Evolutionary conservation across 129 eudicot species (phyloP).

Genomic region (Artemisia argyi): DNA sequence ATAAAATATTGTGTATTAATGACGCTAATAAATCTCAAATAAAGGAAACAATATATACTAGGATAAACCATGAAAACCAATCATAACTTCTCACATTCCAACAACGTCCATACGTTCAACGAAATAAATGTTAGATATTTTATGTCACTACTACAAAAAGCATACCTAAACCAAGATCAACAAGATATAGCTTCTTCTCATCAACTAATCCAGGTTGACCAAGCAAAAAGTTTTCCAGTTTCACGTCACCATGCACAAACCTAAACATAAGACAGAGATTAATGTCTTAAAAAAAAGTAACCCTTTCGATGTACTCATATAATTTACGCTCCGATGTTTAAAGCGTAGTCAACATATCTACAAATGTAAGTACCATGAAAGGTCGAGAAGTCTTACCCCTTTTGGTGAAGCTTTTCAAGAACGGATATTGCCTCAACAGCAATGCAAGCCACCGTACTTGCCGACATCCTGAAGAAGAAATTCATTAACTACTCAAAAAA

Average conservation of each 20-base stretch:
- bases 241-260: conserved; percentile 99
- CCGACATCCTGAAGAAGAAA: conserved; percentile 77
- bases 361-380: too few relatives aligned
- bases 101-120: not conserved
- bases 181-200: conserved; percentile 93
- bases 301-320: not conserved
- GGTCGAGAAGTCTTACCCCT: conserved; percentile 53
- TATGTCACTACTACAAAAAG: too few relatives aligned
- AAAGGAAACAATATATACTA: not conserved
- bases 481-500: not conserved
- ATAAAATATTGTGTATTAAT: conserved; percentile 17
- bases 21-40: conserved; percentile 5
- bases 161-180: too few relatives aligned
- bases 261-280: conserved; percentile 30
- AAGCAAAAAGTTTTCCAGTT: conserved; percentile 94
- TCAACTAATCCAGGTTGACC: conserved; percentile 93
- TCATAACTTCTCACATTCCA: not conserved
- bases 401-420: conserved; percentile 90
- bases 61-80: too few relatives aligned
- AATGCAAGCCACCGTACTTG: conserved; percentile 91
- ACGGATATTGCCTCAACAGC: conserved; percentile 99
- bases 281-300: not conserved
- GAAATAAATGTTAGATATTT: too few relatives aligned
- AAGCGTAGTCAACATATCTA: too few relatives aligned
- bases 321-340: not conserved